Evolutionary conservation across 306 rosid species (phyloP).

Genomic region (Lagenaria siceraria): DNA sequence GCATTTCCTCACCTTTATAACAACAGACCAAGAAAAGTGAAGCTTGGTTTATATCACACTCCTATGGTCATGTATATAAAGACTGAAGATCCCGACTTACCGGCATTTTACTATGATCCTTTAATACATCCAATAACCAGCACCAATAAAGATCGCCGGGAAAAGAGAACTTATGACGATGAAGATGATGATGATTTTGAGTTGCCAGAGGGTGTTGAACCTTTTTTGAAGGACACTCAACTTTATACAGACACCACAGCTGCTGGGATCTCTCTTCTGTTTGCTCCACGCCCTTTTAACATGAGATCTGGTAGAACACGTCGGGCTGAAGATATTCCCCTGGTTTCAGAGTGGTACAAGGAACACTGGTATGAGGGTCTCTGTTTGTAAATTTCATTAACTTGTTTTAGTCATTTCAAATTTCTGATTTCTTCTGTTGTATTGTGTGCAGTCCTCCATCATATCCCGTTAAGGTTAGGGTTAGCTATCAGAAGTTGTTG

Average conservation of each 20-base stretch:
- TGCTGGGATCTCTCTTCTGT: slow-evolving; percentile 82
- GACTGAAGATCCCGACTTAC: slow-evolving; percentile 96
- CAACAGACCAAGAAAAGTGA: slow-evolving; percentile 97
- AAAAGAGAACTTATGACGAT: slow-evolving; percentile 64
- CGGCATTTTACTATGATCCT: slow-evolving; percentile 97
- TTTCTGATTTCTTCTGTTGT: slow-evolving; percentile 1
- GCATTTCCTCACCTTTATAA: slow-evolving; percentile 99
- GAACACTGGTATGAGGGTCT: slow-evolving; percentile 65
- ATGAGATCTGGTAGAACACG: slow-evolving; percentile 98
- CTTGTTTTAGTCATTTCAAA: neutral
- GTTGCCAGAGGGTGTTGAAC: slow-evolving; percentile 88
- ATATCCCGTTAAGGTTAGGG: slow-evolving; percentile 96
- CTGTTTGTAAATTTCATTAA: neutral
- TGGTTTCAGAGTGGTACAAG: slow-evolving; percentile 95
- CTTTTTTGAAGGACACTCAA: slow-evolving; percentile 69
- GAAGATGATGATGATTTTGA: slow-evolving; percentile 76
- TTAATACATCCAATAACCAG: slow-evolving; percentile 96
- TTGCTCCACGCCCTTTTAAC: slow-evolving; percentile 99
- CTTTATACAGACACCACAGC: slow-evolving; percentile 96
- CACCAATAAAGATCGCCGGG: slow-evolving; percentile 81
- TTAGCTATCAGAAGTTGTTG: slow-evolving; percentile 86
- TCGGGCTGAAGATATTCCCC: slow-evolving; percentile 92
- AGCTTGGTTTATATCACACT: slow-evolving; percentile 85
- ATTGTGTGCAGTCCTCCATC: slow-evolving; percentile 74
- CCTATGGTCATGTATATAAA: slow-evolving; percentile 97